Conservation (phyloP, 129 eudicot genomes). For the Flaveria brownii region DNA sequence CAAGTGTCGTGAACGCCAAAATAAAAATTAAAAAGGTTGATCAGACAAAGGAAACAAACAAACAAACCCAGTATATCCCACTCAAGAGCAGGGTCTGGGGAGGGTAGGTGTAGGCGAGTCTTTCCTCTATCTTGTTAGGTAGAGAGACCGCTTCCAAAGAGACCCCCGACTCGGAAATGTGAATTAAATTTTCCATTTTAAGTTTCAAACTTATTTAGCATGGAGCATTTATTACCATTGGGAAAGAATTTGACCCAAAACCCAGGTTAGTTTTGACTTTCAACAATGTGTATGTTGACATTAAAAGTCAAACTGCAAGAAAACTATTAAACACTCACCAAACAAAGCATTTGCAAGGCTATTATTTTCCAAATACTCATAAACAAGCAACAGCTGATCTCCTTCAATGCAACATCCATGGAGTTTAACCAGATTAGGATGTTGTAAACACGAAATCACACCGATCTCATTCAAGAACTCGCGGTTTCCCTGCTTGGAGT, state of each 20-base stretch:
- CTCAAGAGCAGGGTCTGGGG: too few relatives aligned
- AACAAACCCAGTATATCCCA: too few relatives aligned
- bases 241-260: not conserved
- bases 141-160: too few relatives aligned
- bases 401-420: constrained; percentile 86
- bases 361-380: constrained; percentile 81
- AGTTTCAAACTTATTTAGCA: not conserved
- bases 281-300: not conserved
- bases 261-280: not conserved
- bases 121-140: too few relatives aligned
- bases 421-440: constrained; percentile 86
- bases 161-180: too few relatives aligned
- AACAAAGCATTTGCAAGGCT: constrained; percentile 81
- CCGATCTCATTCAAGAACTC: constrained; percentile 87
- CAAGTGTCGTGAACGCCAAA: not conserved
- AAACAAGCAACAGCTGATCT: constrained; percentile 72
- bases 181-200: not conserved
- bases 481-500: constrained; percentile 79
- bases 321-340: constrained; percentile 39
- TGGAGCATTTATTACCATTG: not conserved
- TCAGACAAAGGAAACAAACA: constrained; percentile 9
- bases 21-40: not conserved
- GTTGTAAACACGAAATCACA: constrained; percentile 81
- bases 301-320: constrained; percentile 12
- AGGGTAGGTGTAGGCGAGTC: too few relatives aligned